Evolutionary conservation across 768 basidiomycete species (phyloP).

Genomic region (Chalciporus sphaerocephalus): DNA sequence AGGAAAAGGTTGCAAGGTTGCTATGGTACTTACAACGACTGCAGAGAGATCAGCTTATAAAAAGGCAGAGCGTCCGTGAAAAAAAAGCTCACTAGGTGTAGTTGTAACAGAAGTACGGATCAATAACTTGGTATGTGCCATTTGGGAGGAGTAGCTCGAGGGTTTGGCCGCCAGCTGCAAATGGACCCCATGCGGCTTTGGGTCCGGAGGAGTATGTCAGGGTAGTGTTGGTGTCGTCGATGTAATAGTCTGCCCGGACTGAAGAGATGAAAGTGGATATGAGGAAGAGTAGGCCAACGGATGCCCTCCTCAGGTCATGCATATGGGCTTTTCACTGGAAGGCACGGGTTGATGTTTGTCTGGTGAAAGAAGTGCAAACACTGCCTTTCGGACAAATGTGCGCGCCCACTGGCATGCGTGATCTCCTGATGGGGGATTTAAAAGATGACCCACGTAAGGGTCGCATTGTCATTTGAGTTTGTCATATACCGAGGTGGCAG

Average conservation of each 20-base stretch:
- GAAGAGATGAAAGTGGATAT: constrained; percentile 3
- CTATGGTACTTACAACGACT: constrained; percentile 18
- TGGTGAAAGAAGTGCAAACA: neutral
- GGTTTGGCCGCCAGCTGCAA: constrained; percentile 4
- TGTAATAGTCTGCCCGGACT: constrained; percentile 19
- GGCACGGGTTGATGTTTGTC: neutral
- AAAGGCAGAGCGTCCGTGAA: neutral
- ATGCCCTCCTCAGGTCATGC: neutral
- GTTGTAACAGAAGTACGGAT: constrained; percentile 23
- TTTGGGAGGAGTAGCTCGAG: constrained; percentile 20
- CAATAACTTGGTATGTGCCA: constrained; percentile 15
- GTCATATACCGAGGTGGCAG: too few species aligned
- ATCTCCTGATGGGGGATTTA: too few species aligned
- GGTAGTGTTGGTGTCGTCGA: constrained; percentile 23
- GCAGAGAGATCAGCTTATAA: neutral
- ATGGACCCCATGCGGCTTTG: constrained; percentile 24
- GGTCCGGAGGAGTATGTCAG: constrained; percentile 23
- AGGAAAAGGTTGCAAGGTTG: neutral
- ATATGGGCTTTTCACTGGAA: neutral
- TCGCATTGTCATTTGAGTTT: too few species aligned
- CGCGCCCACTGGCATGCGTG: too few species aligned
- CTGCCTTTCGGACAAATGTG: too few species aligned
- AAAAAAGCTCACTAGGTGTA: constrained; percentile 21
- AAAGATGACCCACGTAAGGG: too few species aligned
- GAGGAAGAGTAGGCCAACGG: neutral